Base-by-base conservation (phyloP, 805 yeast species). In the Pichia exigua region DNA sequence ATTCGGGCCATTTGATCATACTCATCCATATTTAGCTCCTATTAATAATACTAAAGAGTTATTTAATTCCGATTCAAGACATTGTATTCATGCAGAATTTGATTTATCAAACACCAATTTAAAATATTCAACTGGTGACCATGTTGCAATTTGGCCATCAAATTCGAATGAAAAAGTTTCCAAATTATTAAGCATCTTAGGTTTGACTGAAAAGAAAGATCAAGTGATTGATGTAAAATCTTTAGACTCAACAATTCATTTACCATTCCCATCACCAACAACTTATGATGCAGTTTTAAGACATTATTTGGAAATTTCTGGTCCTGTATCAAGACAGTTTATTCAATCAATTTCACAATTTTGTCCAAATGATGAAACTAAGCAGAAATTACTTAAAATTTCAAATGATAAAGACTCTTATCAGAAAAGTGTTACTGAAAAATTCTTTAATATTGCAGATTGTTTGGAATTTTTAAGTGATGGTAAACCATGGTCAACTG, bases 61-160 rank as follows among this genome's bases (percentile, higher is more conserved):
- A 53, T 91, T 91, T 74, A 73, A 73, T 53, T 70, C 81, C 0
- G 57, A 62, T 20, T 38, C 51, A 39, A 83, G 98, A 72, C 82
- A 83, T 58, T 92, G 98, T 72, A 80, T 92, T 54, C 98, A 92
- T 65, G 80, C 85, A 46, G 98, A 94, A 69, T 82, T 92, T 60
- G 97, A 92, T 63, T 70, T 90, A 39, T 76, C 89, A 1, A 79
- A 72, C 28, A 76, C 92, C 4, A 85, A 84, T 61, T 73, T 94
- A 63, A 82, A 84, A 60, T 92, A 92, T 69, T 75, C 92, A 46
- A 92, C 99, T 4, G 99, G 99, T 68, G 99, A 92, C 66, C 98
- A 92, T 70, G 70, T 94, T 56, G 98, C 96, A 17, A 73, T 94
- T 52, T 88, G 97, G 95, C 94, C 97, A 38, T 87, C 94, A 24